phyloP scores from a whole-genome alignment of 2,329 filamentous ascomycete species.

The Pseudogymnoascus sp. region DNA sequence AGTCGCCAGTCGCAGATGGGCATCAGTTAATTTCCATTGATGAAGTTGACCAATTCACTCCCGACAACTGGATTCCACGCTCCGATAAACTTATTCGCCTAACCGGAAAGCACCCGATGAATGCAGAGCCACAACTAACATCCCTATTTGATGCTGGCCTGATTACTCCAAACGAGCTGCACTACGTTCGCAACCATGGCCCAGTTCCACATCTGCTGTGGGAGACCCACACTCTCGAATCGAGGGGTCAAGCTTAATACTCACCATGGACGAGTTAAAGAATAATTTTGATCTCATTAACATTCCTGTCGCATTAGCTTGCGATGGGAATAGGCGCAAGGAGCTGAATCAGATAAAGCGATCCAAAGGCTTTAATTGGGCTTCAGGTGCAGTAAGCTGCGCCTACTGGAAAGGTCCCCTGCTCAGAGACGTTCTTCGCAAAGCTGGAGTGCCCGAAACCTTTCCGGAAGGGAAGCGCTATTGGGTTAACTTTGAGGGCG shows the following conservation, averaged over 20 bases:
- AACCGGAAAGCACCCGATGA: constrained; percentile 47
- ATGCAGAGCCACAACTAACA: constrained; percentile 39
- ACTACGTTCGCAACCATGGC: constrained; percentile 49
- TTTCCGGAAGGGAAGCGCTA: constrained; percentile 21
- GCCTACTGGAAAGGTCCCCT: constrained; percentile 45
- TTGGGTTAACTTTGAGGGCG: constrained; percentile 45
- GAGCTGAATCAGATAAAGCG: constrained; percentile 41
- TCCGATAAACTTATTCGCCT: constrained; percentile 40
- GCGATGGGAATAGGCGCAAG: constrained; percentile 44
- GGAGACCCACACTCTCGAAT: constrained; percentile 44
- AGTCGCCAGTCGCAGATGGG: constrained; percentile 30
- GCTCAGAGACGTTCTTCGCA: constrained; percentile 38
- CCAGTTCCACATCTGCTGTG: constrained; percentile 41
- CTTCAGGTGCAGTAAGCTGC: constrained; percentile 38
- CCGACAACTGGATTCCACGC: constrained; percentile 48
- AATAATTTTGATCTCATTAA: constrained; percentile 39
- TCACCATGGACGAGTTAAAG: constrained; percentile 39
- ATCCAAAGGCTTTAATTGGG: constrained; percentile 43
- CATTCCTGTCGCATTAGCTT: constrained; percentile 41
- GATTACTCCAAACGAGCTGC: constrained; percentile 43
- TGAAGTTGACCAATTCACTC: constrained; percentile 43
- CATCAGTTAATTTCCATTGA: constrained; percentile 34
- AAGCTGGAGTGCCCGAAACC: constrained; percentile 31
- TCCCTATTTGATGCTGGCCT: constrained; percentile 40
- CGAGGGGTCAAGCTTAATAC: constrained; percentile 19